Conservation (phyloP, 2,329 filamentous ascomycete species). For the Cladophialophora bantiana region DNA sequence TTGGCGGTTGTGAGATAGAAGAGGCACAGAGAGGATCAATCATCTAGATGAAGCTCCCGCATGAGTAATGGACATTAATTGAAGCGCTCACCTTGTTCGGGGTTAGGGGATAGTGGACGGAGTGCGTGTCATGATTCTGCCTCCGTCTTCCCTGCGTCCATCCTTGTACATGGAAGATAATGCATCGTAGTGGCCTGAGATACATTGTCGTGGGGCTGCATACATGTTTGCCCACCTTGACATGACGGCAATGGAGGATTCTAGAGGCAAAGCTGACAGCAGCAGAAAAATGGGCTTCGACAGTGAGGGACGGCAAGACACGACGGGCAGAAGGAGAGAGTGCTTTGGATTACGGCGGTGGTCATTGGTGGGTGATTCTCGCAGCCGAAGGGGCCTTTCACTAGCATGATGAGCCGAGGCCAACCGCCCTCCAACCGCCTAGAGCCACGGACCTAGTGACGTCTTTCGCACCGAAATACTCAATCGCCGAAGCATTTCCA, state of each 20-base stretch:
- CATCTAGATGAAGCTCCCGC: background rate
- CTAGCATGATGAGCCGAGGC: constrained; percentile 22
- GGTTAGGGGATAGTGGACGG: constrained; percentile 4
- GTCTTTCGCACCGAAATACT: constrained; percentile 12
- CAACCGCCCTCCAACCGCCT: background rate
- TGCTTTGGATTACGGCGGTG: constrained; percentile 21
- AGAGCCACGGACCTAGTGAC: background rate
- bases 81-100: constrained; percentile 8
- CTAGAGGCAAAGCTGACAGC: constrained; percentile 1
- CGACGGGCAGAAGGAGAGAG: background rate
- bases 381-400: constrained; percentile 12
- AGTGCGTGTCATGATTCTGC: constrained; percentile 13
- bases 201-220: constrained; percentile 1
- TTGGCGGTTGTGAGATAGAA: background rate
- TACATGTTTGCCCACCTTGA: background rate
- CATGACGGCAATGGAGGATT: background rate
- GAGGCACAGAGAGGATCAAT: background rate
- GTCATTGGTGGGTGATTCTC: constrained; percentile 32
- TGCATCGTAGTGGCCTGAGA: background rate
- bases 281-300: background rate
- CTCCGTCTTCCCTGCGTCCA: background rate
- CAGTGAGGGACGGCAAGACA: too few relatives aligned
- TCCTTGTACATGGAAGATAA: background rate
- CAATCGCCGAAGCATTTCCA: constrained; percentile 19
- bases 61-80: background rate